Evolutionary conservation across 768 basidiomycete species (phyloP).

Genomic region (Leccinum uliginosum): DNA sequence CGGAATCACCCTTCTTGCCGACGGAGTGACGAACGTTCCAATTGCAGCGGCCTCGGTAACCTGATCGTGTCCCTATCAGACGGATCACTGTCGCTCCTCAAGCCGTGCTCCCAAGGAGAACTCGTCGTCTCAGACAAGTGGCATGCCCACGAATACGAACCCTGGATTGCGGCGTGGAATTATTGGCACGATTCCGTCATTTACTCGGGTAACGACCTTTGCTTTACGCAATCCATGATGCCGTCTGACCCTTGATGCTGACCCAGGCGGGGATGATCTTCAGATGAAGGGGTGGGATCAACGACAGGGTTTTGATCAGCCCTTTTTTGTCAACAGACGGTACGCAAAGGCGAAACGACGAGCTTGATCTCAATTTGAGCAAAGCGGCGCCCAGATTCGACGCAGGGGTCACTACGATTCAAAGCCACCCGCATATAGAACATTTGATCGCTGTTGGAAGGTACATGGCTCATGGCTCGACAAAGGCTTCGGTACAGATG

Average conservation of each 20-base stretch:
- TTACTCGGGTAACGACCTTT: slow-evolving; percentile 66
- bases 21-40: neutral
- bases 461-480: slow-evolving; percentile 39
- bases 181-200: slow-evolving; percentile 77
- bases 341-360: slow-evolving; percentile 22
- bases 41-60: slow-evolving; percentile 44
- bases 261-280: slow-evolving; percentile 86
- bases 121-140: slow-evolving; percentile 54
- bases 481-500: neutral
- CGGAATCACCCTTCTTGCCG: slow-evolving; percentile 14
- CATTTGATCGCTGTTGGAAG: slow-evolving; percentile 88
- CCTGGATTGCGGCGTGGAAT: slow-evolving; percentile 92
- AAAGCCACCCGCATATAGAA: slow-evolving; percentile 75
- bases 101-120: slow-evolving; percentile 40
- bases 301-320: slow-evolving; percentile 53
- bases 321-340: slow-evolving; percentile 74
- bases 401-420: slow-evolving; percentile 89
- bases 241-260: neutral
- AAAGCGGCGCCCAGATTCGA: slow-evolving; percentile 60
- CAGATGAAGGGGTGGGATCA: slow-evolving; percentile 90
- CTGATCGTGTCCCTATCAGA: slow-evolving; percentile 81
- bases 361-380: neutral
- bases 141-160: slow-evolving; percentile 90
- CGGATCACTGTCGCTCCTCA: slow-evolving; percentile 64
- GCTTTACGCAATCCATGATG: neutral